Evolutionary conservation across 2,329 filamentous ascomycete species (phyloP).

Genomic region (Microdochium paspali): DNA sequence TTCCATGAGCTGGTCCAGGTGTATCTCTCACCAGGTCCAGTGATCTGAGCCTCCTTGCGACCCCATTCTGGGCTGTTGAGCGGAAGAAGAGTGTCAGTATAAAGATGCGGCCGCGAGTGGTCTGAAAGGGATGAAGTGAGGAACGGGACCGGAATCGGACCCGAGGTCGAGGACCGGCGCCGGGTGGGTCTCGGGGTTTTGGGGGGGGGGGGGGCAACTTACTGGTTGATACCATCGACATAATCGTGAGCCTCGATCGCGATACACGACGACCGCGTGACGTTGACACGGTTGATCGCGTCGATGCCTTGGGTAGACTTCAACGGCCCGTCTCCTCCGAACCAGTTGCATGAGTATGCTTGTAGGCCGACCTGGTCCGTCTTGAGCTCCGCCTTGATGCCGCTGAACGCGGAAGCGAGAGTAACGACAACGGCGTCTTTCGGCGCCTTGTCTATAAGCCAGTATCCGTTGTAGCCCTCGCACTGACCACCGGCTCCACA

Average conservation of each 20-base stretch:
- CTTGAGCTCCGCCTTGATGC: constrained; percentile 60
- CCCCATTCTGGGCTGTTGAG: constrained; percentile 31
- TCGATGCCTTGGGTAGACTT: constrained; percentile 50
- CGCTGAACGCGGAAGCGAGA: constrained; percentile 52
- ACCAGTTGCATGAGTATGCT: constrained; percentile 58
- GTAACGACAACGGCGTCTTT: constrained; percentile 35
- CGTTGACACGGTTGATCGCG: constrained; percentile 21
- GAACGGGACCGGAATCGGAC: no score
- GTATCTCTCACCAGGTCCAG: constrained; percentile 28
- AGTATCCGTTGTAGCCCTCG: constrained; percentile 60
- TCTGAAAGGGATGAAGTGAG: no score
- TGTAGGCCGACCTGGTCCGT: constrained; percentile 64
- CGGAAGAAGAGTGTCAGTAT: constrained; percentile 7
- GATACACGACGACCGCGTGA: constrained; percentile 56
- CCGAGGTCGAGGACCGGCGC: no score
- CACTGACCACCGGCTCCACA: constrained; percentile 55
- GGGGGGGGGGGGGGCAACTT: constrained; percentile 19
- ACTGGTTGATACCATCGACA: constrained; percentile 69
- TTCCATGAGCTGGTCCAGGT: constrained; percentile 35
- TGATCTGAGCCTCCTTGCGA: constrained; percentile 28
- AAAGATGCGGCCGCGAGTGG: neutral
- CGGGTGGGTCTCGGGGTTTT: no score
- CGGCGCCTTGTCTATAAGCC: constrained; percentile 31
- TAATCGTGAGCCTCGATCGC: constrained; percentile 72
- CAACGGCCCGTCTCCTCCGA: constrained; percentile 37